Evolutionary conservation across 2,329 filamentous ascomycete genomes (phyloP).

Genomic region (Fusarium ramigenum): DNA sequence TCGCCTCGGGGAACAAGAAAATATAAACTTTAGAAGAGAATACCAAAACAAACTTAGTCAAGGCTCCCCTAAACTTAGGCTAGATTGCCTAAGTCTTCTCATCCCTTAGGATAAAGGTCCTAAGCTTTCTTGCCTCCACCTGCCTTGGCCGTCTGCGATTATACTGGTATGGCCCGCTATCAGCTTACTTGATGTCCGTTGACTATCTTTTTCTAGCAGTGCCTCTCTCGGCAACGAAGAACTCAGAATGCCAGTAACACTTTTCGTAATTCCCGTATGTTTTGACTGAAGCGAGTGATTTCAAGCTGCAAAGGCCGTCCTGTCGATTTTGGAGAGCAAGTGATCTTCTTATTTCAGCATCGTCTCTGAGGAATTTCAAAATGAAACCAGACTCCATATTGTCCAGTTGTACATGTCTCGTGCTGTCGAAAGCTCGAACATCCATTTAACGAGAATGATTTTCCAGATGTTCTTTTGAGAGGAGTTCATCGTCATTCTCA

Average conservation of each 20-base stretch:
- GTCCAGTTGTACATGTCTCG: background rate
- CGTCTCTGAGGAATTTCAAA: background rate
- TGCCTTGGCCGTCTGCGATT: background rate
- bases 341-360: background rate
- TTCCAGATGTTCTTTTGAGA: background rate
- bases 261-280: background rate
- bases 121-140: background rate
- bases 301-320: background rate
- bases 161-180: background rate
- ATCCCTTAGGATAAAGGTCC: background rate
- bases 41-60: background rate
- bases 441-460: background rate
- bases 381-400: background rate
- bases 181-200: background rate
- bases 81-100: background rate
- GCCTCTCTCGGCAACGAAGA: no score
- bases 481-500: background rate
- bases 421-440: background rate
- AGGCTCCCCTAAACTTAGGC: background rate
- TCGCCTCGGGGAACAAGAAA: background rate
- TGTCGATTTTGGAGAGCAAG: background rate
- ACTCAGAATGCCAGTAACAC: background rate
- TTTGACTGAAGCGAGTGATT: background rate
- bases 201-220: background rate
- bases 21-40: background rate